Percentiles rank a stretch among this genome's conserved stretches.
These are phyloP conservation scores for Dorcoceras hygrometricum DNA, from an alignment of 257 asterid species.

Conservation along the genomic window DNA sequence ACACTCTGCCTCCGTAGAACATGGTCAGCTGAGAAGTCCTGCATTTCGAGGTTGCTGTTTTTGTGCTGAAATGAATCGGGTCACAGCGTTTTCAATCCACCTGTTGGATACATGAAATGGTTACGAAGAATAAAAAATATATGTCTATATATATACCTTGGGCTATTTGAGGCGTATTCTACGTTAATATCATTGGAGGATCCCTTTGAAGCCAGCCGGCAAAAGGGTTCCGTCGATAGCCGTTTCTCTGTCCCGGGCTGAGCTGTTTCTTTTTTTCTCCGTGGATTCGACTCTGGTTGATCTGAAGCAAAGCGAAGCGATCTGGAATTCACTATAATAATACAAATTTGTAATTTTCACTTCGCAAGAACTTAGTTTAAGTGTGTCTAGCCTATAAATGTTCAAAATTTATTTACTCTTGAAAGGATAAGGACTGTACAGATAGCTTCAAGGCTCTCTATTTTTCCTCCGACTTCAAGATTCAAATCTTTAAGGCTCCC, in stretches of 20 bases:
- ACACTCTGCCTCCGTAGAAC: conserved; percentile 59
- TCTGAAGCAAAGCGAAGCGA: conserved; percentile 24
- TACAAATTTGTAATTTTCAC: conserved; percentile 15
- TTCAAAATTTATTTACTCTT: too few species aligned
- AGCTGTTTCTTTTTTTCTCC: conserved; percentile 28
- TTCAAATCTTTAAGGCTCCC: conserved; percentile 51
- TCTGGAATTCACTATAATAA: conserved; percentile 42
- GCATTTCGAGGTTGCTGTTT: conserved; percentile 29
- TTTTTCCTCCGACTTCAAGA: conserved; percentile 43
- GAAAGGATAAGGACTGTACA: too few species aligned
- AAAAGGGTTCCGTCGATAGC: not conserved
- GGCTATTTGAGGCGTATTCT: conserved; percentile 29
- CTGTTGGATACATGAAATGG: too few species aligned
- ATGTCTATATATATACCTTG: too few species aligned
- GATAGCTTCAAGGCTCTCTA: conserved; percentile 36
- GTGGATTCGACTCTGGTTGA: conserved; percentile 30
- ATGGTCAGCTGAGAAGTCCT: conserved; percentile 58
- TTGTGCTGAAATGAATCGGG: conserved; percentile 33
- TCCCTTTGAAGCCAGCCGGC: not conserved
- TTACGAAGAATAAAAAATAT: not conserved
- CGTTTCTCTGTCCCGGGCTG: conserved; percentile 24
- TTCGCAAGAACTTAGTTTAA: too few species aligned
- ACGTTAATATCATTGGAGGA: conserved; percentile 14
- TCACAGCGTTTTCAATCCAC: conserved; percentile 2
- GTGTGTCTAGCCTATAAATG: too few species aligned